Evolutionary conservation across 2,329 filamentous ascomycete genomes (phyloP).

Genomic region (Leptographium flavum): DNA sequence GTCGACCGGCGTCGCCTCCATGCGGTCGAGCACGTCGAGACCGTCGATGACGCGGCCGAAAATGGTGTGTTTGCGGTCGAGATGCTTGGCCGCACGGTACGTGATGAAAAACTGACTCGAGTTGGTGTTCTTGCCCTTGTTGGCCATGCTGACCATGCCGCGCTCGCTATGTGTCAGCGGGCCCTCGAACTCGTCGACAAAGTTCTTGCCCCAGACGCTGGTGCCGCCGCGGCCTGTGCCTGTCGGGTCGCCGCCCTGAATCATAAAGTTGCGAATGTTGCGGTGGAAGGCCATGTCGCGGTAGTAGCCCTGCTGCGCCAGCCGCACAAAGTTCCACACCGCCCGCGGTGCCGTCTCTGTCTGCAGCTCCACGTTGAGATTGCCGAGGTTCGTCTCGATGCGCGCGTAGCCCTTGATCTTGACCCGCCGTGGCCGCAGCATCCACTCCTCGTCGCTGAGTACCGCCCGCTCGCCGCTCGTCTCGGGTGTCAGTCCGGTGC

Average conservation of each 20-base stretch:
- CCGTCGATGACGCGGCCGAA: constrained; percentile 79
- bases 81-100: constrained; percentile 70
- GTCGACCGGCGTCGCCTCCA: constrained; percentile 68
- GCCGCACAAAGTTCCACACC: constrained; percentile 90
- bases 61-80: constrained; percentile 94
- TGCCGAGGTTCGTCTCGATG: constrained; percentile 73
- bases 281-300: constrained; percentile 73
- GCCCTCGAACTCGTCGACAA: constrained; percentile 85
- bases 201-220: constrained; percentile 89
- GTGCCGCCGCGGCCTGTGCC: constrained; percentile 83
- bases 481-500: constrained; percentile 82
- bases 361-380: constrained; percentile 77
- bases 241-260: constrained; percentile 89
- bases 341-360: constrained; percentile 84
- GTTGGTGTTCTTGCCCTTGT: constrained; percentile 97
- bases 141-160: constrained; percentile 85
- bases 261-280: constrained; percentile 94
- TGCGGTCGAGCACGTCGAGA: constrained; percentile 51
- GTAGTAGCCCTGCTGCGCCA: constrained; percentile 87
- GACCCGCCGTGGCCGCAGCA: constrained; percentile 79
- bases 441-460: constrained; percentile 88
- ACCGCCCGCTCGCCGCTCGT: constrained; percentile 78
- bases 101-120: constrained; percentile 90
- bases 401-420: constrained; percentile 85
- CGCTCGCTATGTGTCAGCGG: constrained; percentile 70